Base-by-base conservation (phyloP, 2,329 filamentous ascomycete genomes). In the Keithomyces neogunnii region DNA sequence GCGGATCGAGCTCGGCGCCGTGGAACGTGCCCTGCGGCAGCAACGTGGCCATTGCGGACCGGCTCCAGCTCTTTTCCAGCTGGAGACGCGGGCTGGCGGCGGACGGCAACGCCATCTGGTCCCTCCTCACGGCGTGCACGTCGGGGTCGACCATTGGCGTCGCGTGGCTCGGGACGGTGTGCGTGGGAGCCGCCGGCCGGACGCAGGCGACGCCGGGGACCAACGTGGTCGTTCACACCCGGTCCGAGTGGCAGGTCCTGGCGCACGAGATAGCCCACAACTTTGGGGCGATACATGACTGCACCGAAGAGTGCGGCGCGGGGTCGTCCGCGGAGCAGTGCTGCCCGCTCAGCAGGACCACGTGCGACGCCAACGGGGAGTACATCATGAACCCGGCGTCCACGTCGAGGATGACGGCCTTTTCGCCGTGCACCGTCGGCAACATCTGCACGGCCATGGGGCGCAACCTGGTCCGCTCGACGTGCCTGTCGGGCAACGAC, bases 331-430 rank as follows among this genome's bases (percentile, higher is more conserved):
- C 47, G 9, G 70, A 77, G 64, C 38, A 35, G 32, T 96, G 90
- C 66, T 96, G 90, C 59, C 90, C 89, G 0, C 72, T 92, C 2
- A 85, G 75, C 57, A 58, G 70, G 9, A 65, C 57, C 19, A 76
- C 71, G 0, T 96, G 90, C 66, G 74, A 91, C 66, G 89, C 90
- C 26, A 71, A 76, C 42, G 82, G 78, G 9, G 69, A 76, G 53
- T 96, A 82, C 66, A 86, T 96, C 65, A 96, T 96, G 90, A 95
- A 96, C 63, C 91, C 90, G 0, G 88, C 84, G 29, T 89, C 89
- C 1, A 76, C 76, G 6, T 65, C 74, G 5, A 77, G 80, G 40
- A 86, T 95, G 62, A 83, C 76, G 0, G 71, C 75, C 35, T 96
- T 96, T 67, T 95, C 88, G 1, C 77, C 83, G 2, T 96, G 90